Evolutionary conservation across 2,329 filamentous ascomycete genomes (phyloP).

Genomic region (Colletotrichum coccodes): DNA sequence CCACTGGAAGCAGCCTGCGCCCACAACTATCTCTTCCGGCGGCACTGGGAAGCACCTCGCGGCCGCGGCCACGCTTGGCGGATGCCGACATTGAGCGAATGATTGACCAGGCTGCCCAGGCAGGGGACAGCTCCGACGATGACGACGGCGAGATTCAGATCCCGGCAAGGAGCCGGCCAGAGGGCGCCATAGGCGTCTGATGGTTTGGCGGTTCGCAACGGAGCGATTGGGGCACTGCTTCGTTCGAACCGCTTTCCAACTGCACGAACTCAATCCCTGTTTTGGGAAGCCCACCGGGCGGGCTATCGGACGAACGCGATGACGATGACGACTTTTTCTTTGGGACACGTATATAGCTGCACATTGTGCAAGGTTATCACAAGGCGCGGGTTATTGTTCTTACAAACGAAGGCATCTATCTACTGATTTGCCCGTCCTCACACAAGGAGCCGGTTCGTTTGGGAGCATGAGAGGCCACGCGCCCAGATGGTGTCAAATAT

Average conservation of each 20-base stretch:
- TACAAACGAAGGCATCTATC: constrained; percentile 1
- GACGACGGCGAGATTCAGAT: constrained; percentile 65
- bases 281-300: background rate
- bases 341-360: constrained; percentile 24
- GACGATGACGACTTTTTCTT: constrained; percentile 27
- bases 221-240: background rate
- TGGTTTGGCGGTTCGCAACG: background rate
- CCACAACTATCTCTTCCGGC: constrained; percentile 60
- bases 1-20: constrained; percentile 36
- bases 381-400: background rate
- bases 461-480: constrained; percentile 10
- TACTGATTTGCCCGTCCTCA: background rate
- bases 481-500: background rate
- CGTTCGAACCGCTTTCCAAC: background rate
- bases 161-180: constrained; percentile 46
- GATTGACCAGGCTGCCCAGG: constrained; percentile 63
- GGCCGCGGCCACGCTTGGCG: constrained; percentile 53
- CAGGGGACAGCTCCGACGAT: constrained; percentile 65
- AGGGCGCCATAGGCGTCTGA: constrained; percentile 34
- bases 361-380: background rate
- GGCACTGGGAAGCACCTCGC: constrained; percentile 53
- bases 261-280: background rate
- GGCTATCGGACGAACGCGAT: background rate
- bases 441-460: background rate
- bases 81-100: constrained; percentile 69